These are phyloP conservation scores for Helotiales sp. DNA, from an alignment of 2,329 filamentous ascomycete genomes.

Conservation along the genomic window DNA sequence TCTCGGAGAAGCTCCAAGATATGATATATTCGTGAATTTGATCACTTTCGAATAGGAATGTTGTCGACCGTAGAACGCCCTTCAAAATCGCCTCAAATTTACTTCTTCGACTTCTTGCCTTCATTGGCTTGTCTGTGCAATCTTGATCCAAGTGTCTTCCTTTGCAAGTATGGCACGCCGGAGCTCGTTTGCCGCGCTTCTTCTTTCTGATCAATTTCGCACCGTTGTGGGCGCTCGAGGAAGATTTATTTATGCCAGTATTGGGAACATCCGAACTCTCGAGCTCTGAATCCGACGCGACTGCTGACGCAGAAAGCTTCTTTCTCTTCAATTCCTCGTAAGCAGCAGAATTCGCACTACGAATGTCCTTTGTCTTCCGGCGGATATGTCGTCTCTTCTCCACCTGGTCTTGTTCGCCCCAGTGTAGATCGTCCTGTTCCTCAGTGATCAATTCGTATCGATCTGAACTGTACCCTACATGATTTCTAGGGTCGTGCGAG, in stretches of 20 bases:
- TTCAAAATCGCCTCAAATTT: background rate
- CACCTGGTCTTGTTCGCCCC: too few species aligned
- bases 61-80: background rate
- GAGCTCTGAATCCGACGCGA: background rate
- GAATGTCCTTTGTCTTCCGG: background rate
- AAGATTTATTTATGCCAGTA: background rate
- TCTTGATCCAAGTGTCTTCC: background rate
- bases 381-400: too few species aligned
- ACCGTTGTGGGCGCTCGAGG: background rate
- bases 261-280: background rate
- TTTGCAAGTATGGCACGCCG: background rate
- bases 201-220: background rate
- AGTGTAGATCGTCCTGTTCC: too few species aligned
- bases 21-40: background rate
- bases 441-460: too few species aligned
- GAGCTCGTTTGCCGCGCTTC: background rate
- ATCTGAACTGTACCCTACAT: too few species aligned
- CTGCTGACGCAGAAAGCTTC: background rate
- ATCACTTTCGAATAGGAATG: background rate
- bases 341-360: background rate
- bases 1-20: background rate
- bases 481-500: too few species aligned
- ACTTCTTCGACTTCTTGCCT: background rate
- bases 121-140: background rate
- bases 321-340: background rate